Evolutionary conservation across 2,329 filamentous ascomycete species (phyloP).

Genomic region (Colletotrichum sp.): DNA sequence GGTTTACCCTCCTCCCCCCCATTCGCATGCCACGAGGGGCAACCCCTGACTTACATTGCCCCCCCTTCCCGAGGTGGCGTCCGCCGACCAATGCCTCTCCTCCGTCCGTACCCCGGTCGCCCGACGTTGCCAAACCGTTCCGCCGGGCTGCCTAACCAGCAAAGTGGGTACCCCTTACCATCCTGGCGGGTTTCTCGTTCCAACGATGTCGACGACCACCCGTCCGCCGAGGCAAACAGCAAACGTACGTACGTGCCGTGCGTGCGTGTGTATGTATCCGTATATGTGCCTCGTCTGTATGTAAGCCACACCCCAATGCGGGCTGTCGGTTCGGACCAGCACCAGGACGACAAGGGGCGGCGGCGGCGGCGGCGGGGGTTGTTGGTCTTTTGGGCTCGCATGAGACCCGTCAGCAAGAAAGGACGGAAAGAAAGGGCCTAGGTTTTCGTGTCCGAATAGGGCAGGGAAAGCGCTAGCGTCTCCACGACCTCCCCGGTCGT

Average conservation of each 20-base stretch:
- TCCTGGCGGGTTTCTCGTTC: neutral
- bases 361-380: neutral
- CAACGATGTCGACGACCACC: neutral
- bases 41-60: neutral
- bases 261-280: neutral
- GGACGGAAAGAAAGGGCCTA: neutral
- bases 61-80: neutral
- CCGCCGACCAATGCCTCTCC: neutral
- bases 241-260: neutral
- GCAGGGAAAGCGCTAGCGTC: neutral
- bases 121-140: neutral
- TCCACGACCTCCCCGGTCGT: neutral
- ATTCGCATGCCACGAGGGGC: neutral
- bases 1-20: neutral
- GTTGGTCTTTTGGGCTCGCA: neutral
- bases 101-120: neutral
- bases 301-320: neutral
- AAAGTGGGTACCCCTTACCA: neutral
- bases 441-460: neutral
- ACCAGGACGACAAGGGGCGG: neutral
- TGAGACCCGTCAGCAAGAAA: neutral
- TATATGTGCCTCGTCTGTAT: neutral
- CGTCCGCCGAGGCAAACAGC: neutral
- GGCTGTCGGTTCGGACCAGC: neutral
- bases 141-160: neutral